Percentiles rank a stretch among this genome's conserved stretches.
Conservation (phyloP, 164 flowering plant species). For the Malania oleifera region DNA sequence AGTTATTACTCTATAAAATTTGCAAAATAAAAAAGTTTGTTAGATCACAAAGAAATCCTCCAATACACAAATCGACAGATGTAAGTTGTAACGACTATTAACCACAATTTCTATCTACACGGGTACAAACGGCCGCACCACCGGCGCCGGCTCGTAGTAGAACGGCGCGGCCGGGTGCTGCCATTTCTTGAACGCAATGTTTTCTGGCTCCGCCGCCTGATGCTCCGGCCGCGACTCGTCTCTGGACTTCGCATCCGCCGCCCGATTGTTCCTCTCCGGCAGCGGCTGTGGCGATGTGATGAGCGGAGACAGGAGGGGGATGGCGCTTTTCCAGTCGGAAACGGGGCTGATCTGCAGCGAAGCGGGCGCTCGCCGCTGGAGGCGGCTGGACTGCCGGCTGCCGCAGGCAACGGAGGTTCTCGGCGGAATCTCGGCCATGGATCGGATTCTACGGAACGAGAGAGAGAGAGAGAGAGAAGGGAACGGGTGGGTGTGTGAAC, state of each 20-base stretch:
- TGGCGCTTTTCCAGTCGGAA: constrained; percentile 69
- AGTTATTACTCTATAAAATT: too few relatives aligned
- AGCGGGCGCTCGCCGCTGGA: constrained; percentile 70
- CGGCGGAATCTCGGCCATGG: constrained; percentile 23
- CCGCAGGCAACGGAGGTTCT: constrained; percentile 9
- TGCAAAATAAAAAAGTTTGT: too few relatives aligned
- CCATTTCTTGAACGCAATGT: constrained; percentile 50
- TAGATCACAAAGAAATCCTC: neutral
- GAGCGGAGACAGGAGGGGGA: constrained; percentile 80
- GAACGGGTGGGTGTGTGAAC: neutral
- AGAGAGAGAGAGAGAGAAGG: constrained; percentile 4
- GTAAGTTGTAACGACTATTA: too few relatives aligned
- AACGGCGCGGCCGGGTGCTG: constrained; percentile 81
- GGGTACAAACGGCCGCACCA: constrained; percentile 27
- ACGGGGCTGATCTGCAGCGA: constrained; percentile 53
- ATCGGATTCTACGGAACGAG: constrained; percentile 2
- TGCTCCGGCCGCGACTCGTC: constrained; percentile 15
- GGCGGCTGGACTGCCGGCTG: constrained; percentile 31
- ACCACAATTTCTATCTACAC: constrained; percentile 15
- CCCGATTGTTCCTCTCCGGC: constrained; percentile 12
- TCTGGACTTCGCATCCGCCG: constrained; percentile 17
- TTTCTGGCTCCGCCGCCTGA: constrained; percentile 19
- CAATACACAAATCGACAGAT: too few relatives aligned
- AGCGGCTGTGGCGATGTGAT: constrained; percentile 37
- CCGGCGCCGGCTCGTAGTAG: constrained; percentile 35